These are phyloP conservation scores for Globisporangium alternatum DNA, from an alignment of 352 stramenopile genomes.

Conservation along the genomic window DNA sequence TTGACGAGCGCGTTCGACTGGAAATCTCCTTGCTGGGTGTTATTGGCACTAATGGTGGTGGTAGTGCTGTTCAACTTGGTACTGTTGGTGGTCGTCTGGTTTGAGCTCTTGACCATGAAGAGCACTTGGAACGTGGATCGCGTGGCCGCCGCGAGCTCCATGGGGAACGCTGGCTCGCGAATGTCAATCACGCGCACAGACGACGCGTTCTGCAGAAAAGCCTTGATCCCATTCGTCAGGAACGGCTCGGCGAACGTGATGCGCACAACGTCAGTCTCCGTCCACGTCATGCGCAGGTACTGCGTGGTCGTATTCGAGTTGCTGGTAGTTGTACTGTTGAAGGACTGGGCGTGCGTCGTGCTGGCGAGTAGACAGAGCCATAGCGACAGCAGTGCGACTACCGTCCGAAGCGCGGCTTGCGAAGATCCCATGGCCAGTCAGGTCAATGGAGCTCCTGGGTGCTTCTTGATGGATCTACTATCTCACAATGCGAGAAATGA, in stretches of 20 bases:
- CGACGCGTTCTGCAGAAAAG: slow-evolving; percentile 22
- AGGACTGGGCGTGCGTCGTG: not conserved
- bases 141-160: slow-evolving; percentile 17
- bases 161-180: slow-evolving; percentile 14
- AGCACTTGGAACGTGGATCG: slow-evolving; percentile 28
- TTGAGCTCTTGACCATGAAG: slow-evolving; percentile 12
- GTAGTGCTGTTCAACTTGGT: not conserved
- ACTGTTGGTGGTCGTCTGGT: not conserved
- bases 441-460: too few relatives aligned
- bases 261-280: slow-evolving; percentile 27
- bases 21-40: not conserved
- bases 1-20: not conserved
- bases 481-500: too few relatives aligned
- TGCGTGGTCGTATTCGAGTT: not conserved
- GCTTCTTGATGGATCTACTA: too few relatives aligned
- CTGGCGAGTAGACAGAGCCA: not conserved
- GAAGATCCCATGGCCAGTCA: not conserved
- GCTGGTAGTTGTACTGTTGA: not conserved
- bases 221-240: slow-evolving; percentile 20
- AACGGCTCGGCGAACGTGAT: slow-evolving; percentile 26
- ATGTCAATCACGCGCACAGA: slow-evolving; percentile 27
- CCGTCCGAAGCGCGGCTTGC: not conserved
- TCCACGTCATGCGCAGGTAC: slow-evolving; percentile 24
- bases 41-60: not conserved
- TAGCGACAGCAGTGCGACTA: not conserved